Conservation (phyloP, 305 asterid genomes). For the Euphrasia arctica region DNA sequence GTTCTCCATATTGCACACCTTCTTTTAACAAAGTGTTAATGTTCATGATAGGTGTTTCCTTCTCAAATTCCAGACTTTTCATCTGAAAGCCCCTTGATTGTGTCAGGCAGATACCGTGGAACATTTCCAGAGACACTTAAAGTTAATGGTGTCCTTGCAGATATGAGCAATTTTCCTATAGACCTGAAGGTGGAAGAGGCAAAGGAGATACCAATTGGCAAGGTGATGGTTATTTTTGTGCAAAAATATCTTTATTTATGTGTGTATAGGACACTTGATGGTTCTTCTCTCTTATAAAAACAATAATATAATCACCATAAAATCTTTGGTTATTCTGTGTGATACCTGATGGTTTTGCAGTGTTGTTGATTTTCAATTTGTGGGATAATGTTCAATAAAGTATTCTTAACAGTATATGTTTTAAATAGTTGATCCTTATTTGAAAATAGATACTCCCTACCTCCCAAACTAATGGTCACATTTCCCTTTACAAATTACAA, state of each 20-base stretch:
- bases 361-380: background rate
- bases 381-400: background rate
- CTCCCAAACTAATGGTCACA: too few species aligned
- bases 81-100: conserved; percentile 68
- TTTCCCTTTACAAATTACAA: too few species aligned
- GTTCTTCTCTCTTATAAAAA: conserved; percentile 6
- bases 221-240: conserved; percentile 42
- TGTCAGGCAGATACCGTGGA: conserved; percentile 86
- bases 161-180: conserved; percentile 51
- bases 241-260: conserved; percentile 14
- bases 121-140: conserved; percentile 59
- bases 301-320: conserved; percentile 3
- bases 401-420: conserved; percentile 2
- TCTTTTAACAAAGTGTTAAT: conserved; percentile 28
- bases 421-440: conserved; percentile 14
- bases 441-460: background rate
- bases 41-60: conserved; percentile 64
- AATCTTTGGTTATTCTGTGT: conserved; percentile 13
- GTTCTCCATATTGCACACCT: conserved; percentile 15
- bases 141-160: conserved; percentile 60
- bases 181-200: conserved; percentile 68
- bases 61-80: conserved; percentile 79
- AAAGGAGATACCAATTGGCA: conserved; percentile 63
- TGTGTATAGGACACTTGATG: background rate
- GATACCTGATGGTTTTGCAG: conserved; percentile 3